Evolutionary conservation across 305 asterid genomes (phyloP).

Genomic region (Solanum hybrid): DNA sequence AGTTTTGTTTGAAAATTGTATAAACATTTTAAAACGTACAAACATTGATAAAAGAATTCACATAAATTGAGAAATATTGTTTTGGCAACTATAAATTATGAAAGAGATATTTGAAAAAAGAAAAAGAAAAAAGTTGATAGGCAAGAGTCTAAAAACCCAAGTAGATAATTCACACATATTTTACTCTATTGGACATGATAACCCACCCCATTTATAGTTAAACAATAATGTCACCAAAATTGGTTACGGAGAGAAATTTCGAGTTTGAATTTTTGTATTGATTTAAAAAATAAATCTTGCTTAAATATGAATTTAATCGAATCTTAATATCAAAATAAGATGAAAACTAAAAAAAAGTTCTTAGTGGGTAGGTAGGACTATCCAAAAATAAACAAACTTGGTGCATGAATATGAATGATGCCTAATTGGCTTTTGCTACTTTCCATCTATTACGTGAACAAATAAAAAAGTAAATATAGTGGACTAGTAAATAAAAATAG

Average conservation of each 20-base stretch:
- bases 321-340: not conserved
- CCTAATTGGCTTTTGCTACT: not conserved
- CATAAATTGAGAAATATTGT: not conserved
- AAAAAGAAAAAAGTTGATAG: not conserved
- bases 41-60: not conserved
- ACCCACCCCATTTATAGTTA: not conserved
- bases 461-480: not conserved
- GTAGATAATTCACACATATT: not conserved
- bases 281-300: fast-evolving
- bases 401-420: not conserved
- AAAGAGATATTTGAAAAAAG: not conserved
- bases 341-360: not conserved
- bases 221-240: not conserved
- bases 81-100: not conserved
- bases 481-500: not conserved
- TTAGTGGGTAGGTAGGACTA: not conserved
- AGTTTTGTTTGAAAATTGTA: not conserved
- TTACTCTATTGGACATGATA: not conserved
- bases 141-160: not conserved
- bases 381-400: not conserved
- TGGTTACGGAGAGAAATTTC: fast-evolving
- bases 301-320: not conserved
- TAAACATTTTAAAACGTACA: not conserved
- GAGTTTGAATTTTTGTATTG: not conserved
- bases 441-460: not conserved